Evolutionary conservation across 768 basidiomycete species (phyloP), one percentile per base, ranked within the genome.

Genomic region (Exidia glandulosa): DNA sequence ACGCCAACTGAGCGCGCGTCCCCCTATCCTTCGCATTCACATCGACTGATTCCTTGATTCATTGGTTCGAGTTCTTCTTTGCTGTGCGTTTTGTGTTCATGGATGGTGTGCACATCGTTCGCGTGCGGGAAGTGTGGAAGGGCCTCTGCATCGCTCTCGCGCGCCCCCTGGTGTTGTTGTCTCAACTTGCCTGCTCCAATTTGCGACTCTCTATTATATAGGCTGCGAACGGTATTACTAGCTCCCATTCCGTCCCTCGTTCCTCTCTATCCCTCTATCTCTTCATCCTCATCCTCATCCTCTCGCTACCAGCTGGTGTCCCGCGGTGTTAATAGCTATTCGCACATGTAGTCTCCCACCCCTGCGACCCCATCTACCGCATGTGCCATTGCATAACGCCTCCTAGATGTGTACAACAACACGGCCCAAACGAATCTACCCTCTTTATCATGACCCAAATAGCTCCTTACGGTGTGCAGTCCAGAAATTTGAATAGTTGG

Each of bases 1-100:
- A 85, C 66, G 89, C 90, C 56, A 86, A 87, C 66, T 90, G 66
- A 76, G 19, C 9, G 12, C 41, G 12, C 41, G 41, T n/a, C n/a
- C n/a, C n/a, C n/a, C n/a, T n/a, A n/a, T n/a, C n/a, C n/a, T n/a
- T n/a, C n/a, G n/a, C n/a, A n/a, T n/a, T n/a, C n/a, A n/a, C n/a
- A n/a, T n/a, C n/a, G n/a, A n/a, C n/a, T n/a, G n/a, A n/a, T n/a
- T n/a, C n/a, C 12, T 45, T 23, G 16, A 23, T 19, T 23, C 19
- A 23, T 37, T 37, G 41, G 41, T 12, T 23, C 19, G 16, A 19
- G 41, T 19, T 45, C 19, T 45, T 23, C 19, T 14, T 19, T 45
- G 23, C 41, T 45, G 41, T 14, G 9, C 23, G 34, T 36, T 5
- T 19, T 45, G 41, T 45, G 16, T 14, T 45, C 7, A 7, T 36